Conservation (phyloP, 768 basidiomycete genomes). For the Rhodosporidiobolus odoratus region DNA sequence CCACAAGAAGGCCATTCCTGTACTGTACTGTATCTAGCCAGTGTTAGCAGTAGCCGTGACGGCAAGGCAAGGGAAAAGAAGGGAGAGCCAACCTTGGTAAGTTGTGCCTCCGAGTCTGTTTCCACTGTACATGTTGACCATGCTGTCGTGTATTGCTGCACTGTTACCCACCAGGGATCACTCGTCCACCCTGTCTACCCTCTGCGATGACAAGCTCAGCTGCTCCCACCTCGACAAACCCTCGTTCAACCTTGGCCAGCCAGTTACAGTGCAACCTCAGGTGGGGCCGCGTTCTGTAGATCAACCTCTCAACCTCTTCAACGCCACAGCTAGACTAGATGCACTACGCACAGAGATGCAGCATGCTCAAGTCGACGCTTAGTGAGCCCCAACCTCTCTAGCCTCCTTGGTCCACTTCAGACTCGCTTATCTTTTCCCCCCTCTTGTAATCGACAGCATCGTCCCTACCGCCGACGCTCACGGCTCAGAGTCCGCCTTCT, state of each 20-base stretch:
- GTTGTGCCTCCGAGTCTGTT: too few species aligned
- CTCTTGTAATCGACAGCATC: slow-evolving; percentile 1
- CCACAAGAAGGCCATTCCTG: slow-evolving; percentile 35
- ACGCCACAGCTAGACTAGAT: neutral
- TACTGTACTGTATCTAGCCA: neutral
- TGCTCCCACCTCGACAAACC: too few species aligned
- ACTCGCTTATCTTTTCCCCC: neutral
- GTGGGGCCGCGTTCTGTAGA: neutral
- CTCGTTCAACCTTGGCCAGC: too few species aligned
- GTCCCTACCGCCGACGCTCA: slow-evolving; percentile 36
- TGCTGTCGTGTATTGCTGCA: too few species aligned
- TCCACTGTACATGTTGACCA: too few species aligned
- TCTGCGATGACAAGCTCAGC: too few species aligned
- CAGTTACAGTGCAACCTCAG: neutral
- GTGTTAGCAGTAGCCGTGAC: too few species aligned
- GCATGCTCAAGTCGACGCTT: neutral
- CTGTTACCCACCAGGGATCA: too few species aligned
- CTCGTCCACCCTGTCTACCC: too few species aligned
- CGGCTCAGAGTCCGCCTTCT: slow-evolving; percentile 12
- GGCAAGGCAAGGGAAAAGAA: too few species aligned
- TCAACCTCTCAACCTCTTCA: neutral
- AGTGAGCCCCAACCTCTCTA: slow-evolving; percentile 5
- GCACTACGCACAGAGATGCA: neutral
- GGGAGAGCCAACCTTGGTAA: too few species aligned
- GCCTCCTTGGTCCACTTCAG: too few species aligned